These are phyloP conservation scores for Botrytis galanthina DNA, from an alignment of 2,329 filamentous ascomycete genomes.

Conservation along the genomic window DNA sequence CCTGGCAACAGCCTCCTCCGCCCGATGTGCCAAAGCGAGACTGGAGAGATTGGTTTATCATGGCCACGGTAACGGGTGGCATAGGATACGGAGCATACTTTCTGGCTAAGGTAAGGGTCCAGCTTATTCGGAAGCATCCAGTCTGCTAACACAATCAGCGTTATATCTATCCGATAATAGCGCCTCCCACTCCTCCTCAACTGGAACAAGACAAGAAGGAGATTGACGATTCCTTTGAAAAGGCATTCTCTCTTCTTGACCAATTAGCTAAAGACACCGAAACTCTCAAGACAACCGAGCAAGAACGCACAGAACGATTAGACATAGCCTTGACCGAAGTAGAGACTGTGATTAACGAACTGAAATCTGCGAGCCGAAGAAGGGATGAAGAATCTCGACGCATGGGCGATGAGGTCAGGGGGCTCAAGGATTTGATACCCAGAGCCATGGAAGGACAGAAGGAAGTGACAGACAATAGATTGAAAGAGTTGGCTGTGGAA, in stretches of 20 bases:
- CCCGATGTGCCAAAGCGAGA: constrained; percentile 72
- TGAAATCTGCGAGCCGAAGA: constrained; percentile 77
- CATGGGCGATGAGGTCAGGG: constrained; percentile 80
- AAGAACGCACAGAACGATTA: constrained; percentile 76
- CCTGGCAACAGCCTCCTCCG: constrained; percentile 56
- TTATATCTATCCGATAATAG: constrained; percentile 86
- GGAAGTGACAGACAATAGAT: constrained; percentile 72
- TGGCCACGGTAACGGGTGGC: constrained; percentile 91
- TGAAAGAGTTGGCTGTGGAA: constrained; percentile 83
- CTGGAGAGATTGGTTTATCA: constrained; percentile 99
- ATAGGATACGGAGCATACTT: constrained; percentile 86
- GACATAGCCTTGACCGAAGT: constrained; percentile 81
- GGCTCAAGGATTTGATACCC: constrained; percentile 80
- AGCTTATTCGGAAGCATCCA: not conserved
- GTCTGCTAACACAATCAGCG: constrained; percentile 51
- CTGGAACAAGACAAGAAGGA: constrained; percentile 90
- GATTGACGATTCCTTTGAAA: constrained; percentile 91
- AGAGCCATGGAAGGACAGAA: constrained; percentile 86
- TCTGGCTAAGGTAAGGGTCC: constrained; percentile 70
- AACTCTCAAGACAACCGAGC: constrained; percentile 80
- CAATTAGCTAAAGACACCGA: constrained; percentile 90
- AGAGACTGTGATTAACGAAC: constrained; percentile 74
- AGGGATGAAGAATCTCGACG: constrained; percentile 85
- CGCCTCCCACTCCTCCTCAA: constrained; percentile 89
- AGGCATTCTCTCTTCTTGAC: constrained; percentile 86